Conservation (phyloP, 2,329 filamentous ascomycete genomes). For the Ascochyta rabiei region DNA sequence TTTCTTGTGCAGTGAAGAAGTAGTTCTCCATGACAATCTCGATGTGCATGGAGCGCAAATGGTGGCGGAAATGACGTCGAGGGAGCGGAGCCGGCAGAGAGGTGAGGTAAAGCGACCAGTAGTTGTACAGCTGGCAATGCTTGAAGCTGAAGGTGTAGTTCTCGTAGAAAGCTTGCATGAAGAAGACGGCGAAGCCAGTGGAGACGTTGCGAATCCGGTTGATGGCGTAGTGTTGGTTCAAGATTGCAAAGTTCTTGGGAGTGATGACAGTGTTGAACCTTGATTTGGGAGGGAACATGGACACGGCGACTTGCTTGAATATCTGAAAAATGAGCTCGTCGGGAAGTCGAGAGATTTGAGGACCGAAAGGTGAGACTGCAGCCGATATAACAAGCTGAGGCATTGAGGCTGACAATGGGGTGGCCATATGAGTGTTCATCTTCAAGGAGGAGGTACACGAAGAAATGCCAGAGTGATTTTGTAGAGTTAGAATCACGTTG, state of each 20-base stretch:
- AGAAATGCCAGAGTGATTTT: neutral
- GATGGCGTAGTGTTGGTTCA: constrained; percentile 11
- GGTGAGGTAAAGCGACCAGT: neutral
- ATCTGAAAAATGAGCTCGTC: constrained; percentile 24
- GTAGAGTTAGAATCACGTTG: neutral
- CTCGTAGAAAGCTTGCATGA: constrained; percentile 20
- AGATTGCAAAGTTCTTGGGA: constrained; percentile 1
- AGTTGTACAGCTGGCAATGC: neutral
- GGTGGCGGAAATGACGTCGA: neutral
- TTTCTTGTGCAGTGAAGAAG: neutral
- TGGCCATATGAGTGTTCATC: neutral
- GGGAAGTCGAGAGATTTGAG: constrained; percentile 17
- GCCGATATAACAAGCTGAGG: constrained; percentile 8
- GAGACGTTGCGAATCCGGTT: constrained; percentile 14
- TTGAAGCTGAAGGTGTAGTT: constrained; percentile 10
- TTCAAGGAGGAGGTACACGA: neutral
- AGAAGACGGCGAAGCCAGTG: constrained; percentile 5
- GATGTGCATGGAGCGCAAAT: constrained; percentile 8
- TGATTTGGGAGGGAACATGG: neutral
- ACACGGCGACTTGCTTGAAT: constrained; percentile 12
- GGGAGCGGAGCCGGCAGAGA: constrained; percentile 5
- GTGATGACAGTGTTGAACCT: constrained; percentile 9
- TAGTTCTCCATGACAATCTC: constrained; percentile 17
- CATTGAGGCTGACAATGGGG: constrained; percentile 1
- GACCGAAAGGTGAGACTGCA: constrained; percentile 1